Conservation (phyloP, 2,329 filamentous ascomycete genomes). For the Paraphoma chrysanthemicola region DNA sequence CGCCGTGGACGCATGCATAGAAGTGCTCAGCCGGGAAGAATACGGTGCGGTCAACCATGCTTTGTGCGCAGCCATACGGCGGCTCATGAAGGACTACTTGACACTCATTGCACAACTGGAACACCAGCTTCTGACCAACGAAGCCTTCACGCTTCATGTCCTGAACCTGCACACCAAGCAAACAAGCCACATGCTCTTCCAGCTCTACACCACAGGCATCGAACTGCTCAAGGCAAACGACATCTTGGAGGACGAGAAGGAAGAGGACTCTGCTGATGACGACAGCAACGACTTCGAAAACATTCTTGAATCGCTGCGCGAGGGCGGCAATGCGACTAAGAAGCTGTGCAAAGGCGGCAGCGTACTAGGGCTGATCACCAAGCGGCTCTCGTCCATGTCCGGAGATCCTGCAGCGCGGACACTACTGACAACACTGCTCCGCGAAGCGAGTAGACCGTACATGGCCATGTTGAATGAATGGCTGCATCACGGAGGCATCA, state of each 20-base stretch:
- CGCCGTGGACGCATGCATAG: constrained; percentile 89
- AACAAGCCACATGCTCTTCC: constrained; percentile 88
- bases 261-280: constrained; percentile 70
- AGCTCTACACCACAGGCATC: constrained; percentile 78
- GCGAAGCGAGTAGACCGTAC: constrained; percentile 91
- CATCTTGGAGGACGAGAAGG: constrained; percentile 77
- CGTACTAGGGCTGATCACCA: constrained; percentile 86
- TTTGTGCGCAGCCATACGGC: constrained; percentile 91
- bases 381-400: constrained; percentile 85
- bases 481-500: constrained; percentile 95
- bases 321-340: constrained; percentile 85
- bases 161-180: constrained; percentile 90
- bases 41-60: constrained; percentile 96
- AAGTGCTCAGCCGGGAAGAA: constrained; percentile 90
- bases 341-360: constrained; percentile 97
- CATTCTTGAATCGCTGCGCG: constrained; percentile 86
- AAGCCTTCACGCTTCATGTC: constrained; percentile 89
- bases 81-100: constrained; percentile 90
- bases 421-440: constrained; percentile 79
- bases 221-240: constrained; percentile 89
- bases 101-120: constrained; percentile 93
- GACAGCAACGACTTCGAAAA: constrained; percentile 88
- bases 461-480: constrained; percentile 99
- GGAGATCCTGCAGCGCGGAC: constrained; percentile 88
- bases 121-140: constrained; percentile 87